These are phyloP conservation scores for Warburgia ugandensis DNA, from an alignment of 164 flowering plant genomes.

Conservation along the genomic window DNA sequence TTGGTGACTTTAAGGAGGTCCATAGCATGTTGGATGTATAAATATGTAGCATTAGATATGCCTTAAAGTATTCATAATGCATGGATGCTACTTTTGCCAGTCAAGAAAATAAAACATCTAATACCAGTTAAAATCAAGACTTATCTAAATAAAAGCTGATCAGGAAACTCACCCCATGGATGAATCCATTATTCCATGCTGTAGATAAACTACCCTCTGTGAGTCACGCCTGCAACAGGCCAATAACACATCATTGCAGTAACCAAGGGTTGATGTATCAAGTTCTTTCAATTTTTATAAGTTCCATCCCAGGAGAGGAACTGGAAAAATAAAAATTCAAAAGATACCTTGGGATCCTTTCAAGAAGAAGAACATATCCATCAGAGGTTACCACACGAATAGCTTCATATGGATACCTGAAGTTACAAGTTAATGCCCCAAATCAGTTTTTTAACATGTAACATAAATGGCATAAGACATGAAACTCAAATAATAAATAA, in stretches of 20 bases:
- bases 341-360: slow-evolving; percentile 87
- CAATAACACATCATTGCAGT: background rate
- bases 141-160: background rate
- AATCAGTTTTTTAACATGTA: background rate
- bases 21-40: too few species aligned
- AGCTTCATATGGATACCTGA: slow-evolving; percentile 97
- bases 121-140: background rate
- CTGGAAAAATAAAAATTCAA: too few species aligned
- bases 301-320: too few species aligned
- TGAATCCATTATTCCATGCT: slow-evolving; percentile 90
- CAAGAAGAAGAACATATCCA: slow-evolving; percentile 92
- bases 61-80: too few species aligned
- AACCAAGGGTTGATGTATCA: slow-evolving; percentile 3
- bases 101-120: background rate
- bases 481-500: too few species aligned
- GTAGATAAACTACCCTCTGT: slow-evolving; percentile 76
- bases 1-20: too few species aligned
- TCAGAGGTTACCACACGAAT: slow-evolving; percentile 83
- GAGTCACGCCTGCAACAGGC: slow-evolving; percentile 67
- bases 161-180: slow-evolving; percentile 84
- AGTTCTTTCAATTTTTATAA: too few species aligned
- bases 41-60: too few species aligned
- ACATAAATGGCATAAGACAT: background rate
- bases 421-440: slow-evolving; percentile 22
- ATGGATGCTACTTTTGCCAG: background rate